phyloP scores from a whole-genome alignment of 805 yeast species.

The Yamadazyma ubonensis region DNA sequence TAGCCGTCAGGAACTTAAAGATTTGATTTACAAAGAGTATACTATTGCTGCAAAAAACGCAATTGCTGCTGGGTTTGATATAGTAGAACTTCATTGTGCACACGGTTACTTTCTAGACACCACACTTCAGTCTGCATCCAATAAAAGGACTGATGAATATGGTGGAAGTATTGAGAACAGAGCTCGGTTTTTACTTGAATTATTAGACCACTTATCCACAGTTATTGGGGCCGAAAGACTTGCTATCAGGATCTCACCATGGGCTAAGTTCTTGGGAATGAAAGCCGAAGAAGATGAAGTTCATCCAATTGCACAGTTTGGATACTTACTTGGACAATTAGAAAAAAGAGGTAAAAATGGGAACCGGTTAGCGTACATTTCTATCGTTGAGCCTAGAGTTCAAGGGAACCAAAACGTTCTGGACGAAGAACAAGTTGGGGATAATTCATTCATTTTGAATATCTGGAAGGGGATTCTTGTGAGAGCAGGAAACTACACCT shows the following conservation, averaged over 20 bases:
- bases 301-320: conserved; percentile 14
- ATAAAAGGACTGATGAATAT: conserved; percentile 25
- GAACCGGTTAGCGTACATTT: conserved; percentile 13
- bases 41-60: conserved; percentile 19
- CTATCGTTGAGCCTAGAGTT: conserved; percentile 30
- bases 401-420: conserved; percentile 19
- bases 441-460: not conserved
- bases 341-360: conserved; percentile 12
- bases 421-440: conserved; percentile 10
- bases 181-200: conserved; percentile 19
- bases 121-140: conserved; percentile 20
- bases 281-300: conserved; percentile 13
- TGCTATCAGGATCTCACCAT: conserved; percentile 22
- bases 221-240: conserved; percentile 18
- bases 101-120: conserved; percentile 28
- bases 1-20: conserved; percentile 20
- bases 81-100: conserved; percentile 27
- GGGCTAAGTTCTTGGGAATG: conserved; percentile 13
- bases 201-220: conserved; percentile 21
- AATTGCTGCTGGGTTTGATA: conserved; percentile 26
- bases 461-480: conserved; percentile 2
- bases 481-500: conserved; percentile 10
- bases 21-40: conserved; percentile 17
- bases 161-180: conserved; percentile 29
- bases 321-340: conserved; percentile 13